Base-by-base conservation (phyloP, 148 eudicot genomes). In the Beta vulgaris region DNA sequence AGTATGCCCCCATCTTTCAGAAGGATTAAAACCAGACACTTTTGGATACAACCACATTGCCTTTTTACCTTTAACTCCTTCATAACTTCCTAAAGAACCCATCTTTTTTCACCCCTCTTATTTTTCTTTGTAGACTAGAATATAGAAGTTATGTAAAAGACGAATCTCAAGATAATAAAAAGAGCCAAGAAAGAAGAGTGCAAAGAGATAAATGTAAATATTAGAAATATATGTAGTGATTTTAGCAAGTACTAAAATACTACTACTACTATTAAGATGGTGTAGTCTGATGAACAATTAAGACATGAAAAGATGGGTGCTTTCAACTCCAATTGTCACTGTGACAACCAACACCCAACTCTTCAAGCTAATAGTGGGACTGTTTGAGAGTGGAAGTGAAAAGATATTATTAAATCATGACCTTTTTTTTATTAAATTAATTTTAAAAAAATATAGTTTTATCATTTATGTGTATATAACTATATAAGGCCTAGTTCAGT, bases 1-100 rank as follows among this genome's bases (percentile, higher is more conserved):
- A 84, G 97, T 87, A 72, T 94, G 98, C 53, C 98, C 98, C 98
- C 98, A 94, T 91, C 98, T 87, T 80, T 90, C 91, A 83, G 97
- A 81, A 74, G 97, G 98, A 63, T 78, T 83, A 77, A 81, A 81
- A 69, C 91, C 91, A 77, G 79, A 74, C 21, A 86, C 67, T 76
- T 87, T 91, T 63, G 98, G 98, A 77, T 80, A 87, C 21, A 90
- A 60, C 98, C 97, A 94, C 97, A 85, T 93, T 89, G 91, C 87
- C 75, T 87, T 86, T 58, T 83, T 87, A 48, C 44, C 69, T 68
- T 67, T 60, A 39, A 36, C 10, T 64, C 23, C 76, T 77, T 81
- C 76, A 63, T 78, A 90, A 76, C 51, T 75, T 55, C 88, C 89
- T 15, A 84, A 59, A 72, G 95, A 94, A 34, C 85, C 92, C 92